Evolutionary conservation across 176 grass and related monocot species (phyloP).

Genomic region (Cenchrus fungigraminus): DNA sequence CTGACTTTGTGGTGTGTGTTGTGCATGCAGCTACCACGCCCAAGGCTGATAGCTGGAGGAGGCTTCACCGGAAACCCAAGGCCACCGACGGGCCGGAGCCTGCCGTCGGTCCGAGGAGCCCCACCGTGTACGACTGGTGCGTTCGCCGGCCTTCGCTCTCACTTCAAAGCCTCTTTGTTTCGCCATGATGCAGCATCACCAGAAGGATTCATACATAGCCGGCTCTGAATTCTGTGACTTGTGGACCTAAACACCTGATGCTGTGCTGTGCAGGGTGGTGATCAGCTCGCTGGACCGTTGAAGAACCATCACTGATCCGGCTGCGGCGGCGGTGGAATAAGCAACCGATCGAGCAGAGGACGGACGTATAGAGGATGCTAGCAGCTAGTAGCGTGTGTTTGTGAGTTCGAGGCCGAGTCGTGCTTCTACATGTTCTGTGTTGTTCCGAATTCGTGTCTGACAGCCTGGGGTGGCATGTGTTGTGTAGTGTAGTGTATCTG

Average conservation of each 20-base stretch:
- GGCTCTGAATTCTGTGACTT: not conserved
- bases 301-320: no score
- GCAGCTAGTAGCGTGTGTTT: not conserved
- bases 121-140: conserved; percentile 94
- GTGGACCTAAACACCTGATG: not conserved
- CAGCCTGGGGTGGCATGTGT: not conserved
- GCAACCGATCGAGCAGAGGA: not conserved
- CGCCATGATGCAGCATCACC: not conserved
- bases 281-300: conserved; percentile 47
- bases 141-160: conserved; percentile 23
- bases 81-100: conserved; percentile 25
- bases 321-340: conserved; percentile 18
- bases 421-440: not conserved
- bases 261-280: conserved; percentile 63
- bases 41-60: conserved; percentile 57
- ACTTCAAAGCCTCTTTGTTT: not conserved
- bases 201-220: not conserved
- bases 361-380: not conserved
- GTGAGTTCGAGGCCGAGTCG: not conserved
- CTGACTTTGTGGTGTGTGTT: not conserved
- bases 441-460: not conserved
- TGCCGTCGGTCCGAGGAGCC: conserved; percentile 62
- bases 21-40: conserved; percentile 63
- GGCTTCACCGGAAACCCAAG: conserved; percentile 58
- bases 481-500: not conserved